These are phyloP conservation scores for Tubosaeta sp. DNA, from an alignment of 768 basidiomycete genomes.

Conservation along the genomic window DNA sequence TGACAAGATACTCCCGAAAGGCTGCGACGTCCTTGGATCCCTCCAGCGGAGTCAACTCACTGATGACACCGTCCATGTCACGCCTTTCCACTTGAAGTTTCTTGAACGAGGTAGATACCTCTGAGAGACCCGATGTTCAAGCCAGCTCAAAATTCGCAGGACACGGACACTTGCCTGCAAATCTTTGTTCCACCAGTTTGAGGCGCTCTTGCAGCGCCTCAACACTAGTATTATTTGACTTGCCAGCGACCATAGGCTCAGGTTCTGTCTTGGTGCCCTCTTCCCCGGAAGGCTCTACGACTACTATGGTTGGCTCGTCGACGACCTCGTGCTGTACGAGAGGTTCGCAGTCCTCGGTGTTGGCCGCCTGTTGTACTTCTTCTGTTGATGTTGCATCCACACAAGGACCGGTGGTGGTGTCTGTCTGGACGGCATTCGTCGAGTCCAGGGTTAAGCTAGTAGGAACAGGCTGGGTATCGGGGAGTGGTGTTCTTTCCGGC, in stretches of 20 bases:
- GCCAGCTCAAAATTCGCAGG: background rate
- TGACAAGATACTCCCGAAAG: conserved; percentile 70
- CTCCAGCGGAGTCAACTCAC: conserved; percentile 67
- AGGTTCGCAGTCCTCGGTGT: background rate
- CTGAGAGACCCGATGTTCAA: conserved; percentile 35
- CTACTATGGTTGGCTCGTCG: background rate
- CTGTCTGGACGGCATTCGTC: background rate
- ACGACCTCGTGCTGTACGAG: background rate
- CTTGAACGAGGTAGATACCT: conserved; percentile 76
- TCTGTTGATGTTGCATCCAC: background rate
- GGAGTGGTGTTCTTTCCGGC: background rate
- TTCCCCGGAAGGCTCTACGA: background rate
- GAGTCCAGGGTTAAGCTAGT: background rate
- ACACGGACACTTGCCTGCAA: conserved; percentile 47
- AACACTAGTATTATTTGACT: conserved; percentile 30
- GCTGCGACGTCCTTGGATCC: conserved; percentile 60
- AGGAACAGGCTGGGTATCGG: background rate
- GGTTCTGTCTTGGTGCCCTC: background rate
- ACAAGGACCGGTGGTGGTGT: background rate
- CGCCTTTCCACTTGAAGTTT: conserved; percentile 67
- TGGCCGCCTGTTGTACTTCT: background rate
- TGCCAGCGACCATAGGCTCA: background rate
- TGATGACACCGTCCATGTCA: conserved; percentile 63
- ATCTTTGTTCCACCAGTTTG: conserved; percentile 72
- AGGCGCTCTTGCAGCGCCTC: conserved; percentile 64